Evolutionary conservation across 2,329 filamentous ascomycete species (phyloP).

Genomic region (Phyllosticta capitalensis): DNA sequence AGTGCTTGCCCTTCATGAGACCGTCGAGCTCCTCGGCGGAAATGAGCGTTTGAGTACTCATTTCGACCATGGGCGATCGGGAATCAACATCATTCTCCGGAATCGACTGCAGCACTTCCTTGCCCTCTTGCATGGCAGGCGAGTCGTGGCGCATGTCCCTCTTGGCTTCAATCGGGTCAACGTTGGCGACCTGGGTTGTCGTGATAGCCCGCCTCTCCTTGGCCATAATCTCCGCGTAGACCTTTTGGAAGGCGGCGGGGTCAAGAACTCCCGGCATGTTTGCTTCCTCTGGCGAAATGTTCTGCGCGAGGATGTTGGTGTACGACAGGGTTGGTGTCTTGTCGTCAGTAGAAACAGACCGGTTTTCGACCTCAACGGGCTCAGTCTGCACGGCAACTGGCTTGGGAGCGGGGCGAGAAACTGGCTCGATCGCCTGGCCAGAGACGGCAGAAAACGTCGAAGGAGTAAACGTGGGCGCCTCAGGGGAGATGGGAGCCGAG

Average conservation of each 20-base stretch:
- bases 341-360: constrained; percentile 5
- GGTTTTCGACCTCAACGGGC: constrained; percentile 14
- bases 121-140: neutral
- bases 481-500: constrained; percentile 12
- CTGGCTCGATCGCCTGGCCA: constrained; percentile 5
- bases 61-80: neutral
- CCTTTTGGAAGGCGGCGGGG: constrained; percentile 1
- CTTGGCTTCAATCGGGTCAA: neutral
- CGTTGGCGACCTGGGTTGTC: neutral
- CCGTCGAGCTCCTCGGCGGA: constrained; percentile 76
- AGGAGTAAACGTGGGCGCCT: neutral
- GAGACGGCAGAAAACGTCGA: constrained; percentile 2
- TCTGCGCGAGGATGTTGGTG: constrained; percentile 21
- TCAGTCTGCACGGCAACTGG: neutral
- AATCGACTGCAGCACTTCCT: neutral
- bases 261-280: constrained; percentile 17
- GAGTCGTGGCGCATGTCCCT: neutral
- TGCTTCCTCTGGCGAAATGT: constrained; percentile 21
- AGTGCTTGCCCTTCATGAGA: constrained; percentile 45
- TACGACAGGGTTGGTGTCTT: constrained; percentile 15
- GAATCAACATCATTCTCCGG: constrained; percentile 13
- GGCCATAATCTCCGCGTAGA: constrained; percentile 4
- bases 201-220: neutral
- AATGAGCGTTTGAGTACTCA: constrained; percentile 68
- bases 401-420: constrained; percentile 4